Conservation (phyloP, 768 basidiomycete species). For the Hysterangium stoloniferum region DNA sequence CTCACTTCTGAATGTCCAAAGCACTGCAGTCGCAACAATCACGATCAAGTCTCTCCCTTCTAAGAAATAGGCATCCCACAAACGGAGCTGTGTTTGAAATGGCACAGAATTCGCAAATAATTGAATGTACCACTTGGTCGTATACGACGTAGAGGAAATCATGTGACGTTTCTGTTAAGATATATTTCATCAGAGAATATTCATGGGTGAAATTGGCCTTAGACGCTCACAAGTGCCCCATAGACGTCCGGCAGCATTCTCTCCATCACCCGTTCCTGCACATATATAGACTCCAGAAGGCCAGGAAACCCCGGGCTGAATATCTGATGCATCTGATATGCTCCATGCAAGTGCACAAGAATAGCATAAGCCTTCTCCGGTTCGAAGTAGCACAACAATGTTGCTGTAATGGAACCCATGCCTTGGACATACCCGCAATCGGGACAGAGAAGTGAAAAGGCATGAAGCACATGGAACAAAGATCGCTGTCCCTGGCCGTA, state of each 20-base stretch:
- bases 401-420: conserved; percentile 97
- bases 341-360: conserved; percentile 83
- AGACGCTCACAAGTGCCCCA: conserved; percentile 52
- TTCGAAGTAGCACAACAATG: conserved; percentile 87
- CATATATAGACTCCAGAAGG: conserved; percentile 89
- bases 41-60: conserved; percentile 89
- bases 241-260: conserved; percentile 87
- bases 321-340: conserved; percentile 79
- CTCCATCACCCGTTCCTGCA: conserved; percentile 87
- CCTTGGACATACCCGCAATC: conserved; percentile 96
- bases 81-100: conserved; percentile 85
- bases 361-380: conserved; percentile 83
- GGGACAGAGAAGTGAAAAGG: conserved; percentile 77
- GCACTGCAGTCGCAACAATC: conserved; percentile 75
- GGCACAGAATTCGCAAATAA: conserved; percentile 93
- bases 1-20: conserved; percentile 87
- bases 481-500: conserved; percentile 96
- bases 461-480: conserved; percentile 90
- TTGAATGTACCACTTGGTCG: conserved; percentile 99
- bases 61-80: conserved; percentile 92
- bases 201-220: background rate
- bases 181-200: background rate
- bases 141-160: conserved; percentile 91
- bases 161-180: conserved; percentile 73
- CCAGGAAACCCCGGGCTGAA: conserved; percentile 96